phyloP scores from a whole-genome alignment of 2,329 filamentous ascomycete species.

The Fusarium irregulare region DNA sequence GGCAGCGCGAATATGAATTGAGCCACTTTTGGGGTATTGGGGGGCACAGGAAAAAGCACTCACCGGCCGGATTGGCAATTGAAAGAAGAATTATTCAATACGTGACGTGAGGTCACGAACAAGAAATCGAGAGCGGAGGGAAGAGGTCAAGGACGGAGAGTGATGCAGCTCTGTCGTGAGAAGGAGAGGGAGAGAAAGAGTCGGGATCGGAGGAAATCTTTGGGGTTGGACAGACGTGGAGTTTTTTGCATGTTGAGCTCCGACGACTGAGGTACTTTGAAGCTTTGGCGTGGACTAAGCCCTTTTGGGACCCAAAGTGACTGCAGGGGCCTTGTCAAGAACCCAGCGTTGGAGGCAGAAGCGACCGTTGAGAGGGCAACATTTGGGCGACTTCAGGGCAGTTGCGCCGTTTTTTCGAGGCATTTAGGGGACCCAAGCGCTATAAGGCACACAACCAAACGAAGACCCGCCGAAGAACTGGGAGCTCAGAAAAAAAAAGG shows the following conservation, averaged over 20 bases:
- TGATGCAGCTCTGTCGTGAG: conserved; percentile 46
- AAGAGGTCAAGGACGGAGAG: conserved; percentile 38
- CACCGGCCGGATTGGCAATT: conserved; percentile 43
- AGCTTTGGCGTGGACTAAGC: conserved; percentile 48
- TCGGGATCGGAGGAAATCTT: conserved; percentile 51
- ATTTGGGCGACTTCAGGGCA: conserved; percentile 18
- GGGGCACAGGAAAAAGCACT: conserved; percentile 29
- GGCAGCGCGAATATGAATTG: conserved; percentile 35
- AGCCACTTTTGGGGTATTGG: conserved; percentile 21
- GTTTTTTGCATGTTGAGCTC: conserved; percentile 58
- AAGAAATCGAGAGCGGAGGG: conserved; percentile 27
- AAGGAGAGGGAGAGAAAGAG: conserved; percentile 50
- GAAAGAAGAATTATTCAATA: conserved; percentile 38
- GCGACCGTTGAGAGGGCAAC: conserved; percentile 37
- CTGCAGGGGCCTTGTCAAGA: conserved; percentile 30
- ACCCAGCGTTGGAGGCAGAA: conserved; percentile 18
- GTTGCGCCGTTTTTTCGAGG: background rate
- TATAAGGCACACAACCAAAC: conserved; percentile 23
- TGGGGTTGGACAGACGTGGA: conserved; percentile 52
- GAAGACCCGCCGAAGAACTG: conserved; percentile 28
- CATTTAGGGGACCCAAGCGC: conserved; percentile 15
- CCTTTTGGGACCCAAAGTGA: conserved; percentile 35
- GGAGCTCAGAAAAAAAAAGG: conserved; percentile 29
- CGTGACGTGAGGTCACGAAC: conserved; percentile 35
- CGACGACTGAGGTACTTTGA: conserved; percentile 50